Base-by-base conservation (phyloP, 2,329 filamentous ascomycete genomes). In the Byssoonygena ceratinophila region DNA sequence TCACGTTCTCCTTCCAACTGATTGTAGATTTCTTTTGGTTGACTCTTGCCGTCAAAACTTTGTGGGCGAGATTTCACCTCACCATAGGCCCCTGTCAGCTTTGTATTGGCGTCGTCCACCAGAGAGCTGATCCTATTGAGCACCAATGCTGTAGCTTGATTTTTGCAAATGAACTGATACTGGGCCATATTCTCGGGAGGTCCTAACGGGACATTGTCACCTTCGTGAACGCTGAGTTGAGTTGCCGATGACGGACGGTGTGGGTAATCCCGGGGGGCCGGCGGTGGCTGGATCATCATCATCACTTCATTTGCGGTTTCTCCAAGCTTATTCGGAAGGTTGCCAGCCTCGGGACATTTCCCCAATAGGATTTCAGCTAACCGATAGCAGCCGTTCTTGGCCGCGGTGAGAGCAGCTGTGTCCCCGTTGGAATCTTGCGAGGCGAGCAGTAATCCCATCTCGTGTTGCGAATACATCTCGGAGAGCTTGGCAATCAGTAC, bases 231-330 rank as follows among this genome's bases (percentile, higher is more conserved):
- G 58, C 64, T 71, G 27, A 65, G 68, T 60, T 70, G 69, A 7
- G 65, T 68, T 27, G 68, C 63, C 11, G 89, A 94, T 0, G 89
- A 94, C 5, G 85, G 76, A 55, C 87, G 80, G 11, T 82, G 83
- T 4, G 77, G 76, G 12, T 78, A 74, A 51, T 83, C 79, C 47
- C 84, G 78, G 11, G 14, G 22, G 22, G 9, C n/a, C 56, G 84
- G 81, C 49, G 76, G 71, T 56, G 74, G 81, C 76, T 94, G 92
- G 34, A 80, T 71, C 50, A 76, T 73, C 63, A 85, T 83, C 60
- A 95, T 88, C 49, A 95, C 75, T 58, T 91, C 84, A 61, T 94
- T 87, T 9, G 89, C 89, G 0, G 87, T 86, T 57, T 94, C 78
- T 25, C 89, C 87, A 53, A 87, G 81, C 50, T 81, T 75, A 65